These are phyloP conservation scores for Phytophthora litchii DNA, from an alignment of 352 stramenopile species.

Conservation along the genomic window DNA sequence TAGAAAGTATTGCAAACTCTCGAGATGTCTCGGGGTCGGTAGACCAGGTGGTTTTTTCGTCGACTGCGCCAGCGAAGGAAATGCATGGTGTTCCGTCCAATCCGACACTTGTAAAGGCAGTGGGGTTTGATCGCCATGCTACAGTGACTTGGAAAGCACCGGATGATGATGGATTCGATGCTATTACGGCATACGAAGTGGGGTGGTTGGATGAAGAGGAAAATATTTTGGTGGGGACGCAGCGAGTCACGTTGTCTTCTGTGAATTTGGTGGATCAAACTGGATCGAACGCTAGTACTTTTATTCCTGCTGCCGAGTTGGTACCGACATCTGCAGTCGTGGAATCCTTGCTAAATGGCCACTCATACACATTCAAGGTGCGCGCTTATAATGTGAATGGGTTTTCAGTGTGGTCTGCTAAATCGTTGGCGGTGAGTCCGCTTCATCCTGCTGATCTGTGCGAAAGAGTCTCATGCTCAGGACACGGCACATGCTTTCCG, in stretches of 20 bases:
- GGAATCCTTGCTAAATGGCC: conserved; percentile 56
- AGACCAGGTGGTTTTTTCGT: neutral
- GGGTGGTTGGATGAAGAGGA: conserved; percentile 63
- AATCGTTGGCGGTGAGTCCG: conserved; percentile 71
- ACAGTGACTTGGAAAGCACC: conserved; percentile 67
- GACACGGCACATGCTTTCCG: conserved; percentile 72
- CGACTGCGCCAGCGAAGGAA: conserved; percentile 18
- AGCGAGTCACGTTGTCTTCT: conserved; percentile 35
- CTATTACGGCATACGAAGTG: conserved; percentile 67
- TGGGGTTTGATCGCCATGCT: conserved; percentile 56
- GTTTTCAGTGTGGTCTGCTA: conserved; percentile 72
- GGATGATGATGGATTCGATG: conserved; percentile 67
- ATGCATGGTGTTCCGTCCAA: conserved; percentile 70
- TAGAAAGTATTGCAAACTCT: neutral
- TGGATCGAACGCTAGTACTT: conserved; percentile 13
- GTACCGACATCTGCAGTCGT: conserved; percentile 52
- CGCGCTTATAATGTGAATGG: conserved; percentile 67
- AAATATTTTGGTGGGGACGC: conserved; percentile 46
- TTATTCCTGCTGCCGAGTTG: conserved; percentile 8
- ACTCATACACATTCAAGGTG: conserved; percentile 76
- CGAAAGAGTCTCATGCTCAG: conserved; percentile 60
- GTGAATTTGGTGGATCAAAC: conserved; percentile 22
- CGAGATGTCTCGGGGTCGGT: conserved; percentile 1
- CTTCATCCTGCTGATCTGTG: conserved; percentile 78
- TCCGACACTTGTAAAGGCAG: conserved; percentile 59